These are phyloP conservation scores for Aspergillus hancockii DNA, from an alignment of 495 filamentous ascomycete genomes.

Conservation along the genomic window DNA sequence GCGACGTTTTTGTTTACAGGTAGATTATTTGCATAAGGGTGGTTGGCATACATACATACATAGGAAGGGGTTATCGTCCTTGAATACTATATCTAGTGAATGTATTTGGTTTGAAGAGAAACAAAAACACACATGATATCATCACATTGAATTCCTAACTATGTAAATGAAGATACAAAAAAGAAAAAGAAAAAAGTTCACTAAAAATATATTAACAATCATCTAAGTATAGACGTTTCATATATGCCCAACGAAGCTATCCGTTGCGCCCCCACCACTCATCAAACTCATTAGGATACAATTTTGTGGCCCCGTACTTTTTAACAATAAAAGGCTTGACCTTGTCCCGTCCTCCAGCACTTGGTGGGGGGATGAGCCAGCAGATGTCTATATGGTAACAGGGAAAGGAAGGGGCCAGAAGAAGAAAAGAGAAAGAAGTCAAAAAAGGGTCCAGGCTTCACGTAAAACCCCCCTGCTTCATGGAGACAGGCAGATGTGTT, in stretches of 20 bases:
- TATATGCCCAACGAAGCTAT: slow-evolving; percentile 4
- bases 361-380: slow-evolving; percentile 25
- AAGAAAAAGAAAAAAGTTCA: too few relatives aligned
- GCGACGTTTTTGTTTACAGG: neutral
- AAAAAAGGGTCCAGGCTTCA: neutral
- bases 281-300: slow-evolving; percentile 26
- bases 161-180: neutral
- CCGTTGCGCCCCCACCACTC: slow-evolving; percentile 22
- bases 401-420: slow-evolving; percentile 14
- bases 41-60: neutral
- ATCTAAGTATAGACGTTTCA: slow-evolving; percentile 23
- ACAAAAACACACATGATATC: neutral
- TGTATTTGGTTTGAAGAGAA: neutral
- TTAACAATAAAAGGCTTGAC: slow-evolving; percentile 21
- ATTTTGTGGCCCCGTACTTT: slow-evolving; percentile 14
- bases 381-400: slow-evolving; percentile 21
- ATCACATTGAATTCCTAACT: neutral
- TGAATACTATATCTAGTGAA: neutral
- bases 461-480: neutral
- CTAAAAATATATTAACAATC: slow-evolving; percentile 16
- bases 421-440: slow-evolving; percentile 3
- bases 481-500: neutral
- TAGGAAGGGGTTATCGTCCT: neutral
- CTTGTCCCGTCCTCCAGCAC: slow-evolving; percentile 27
- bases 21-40: neutral